Percentiles rank a stretch among this genome's conserved stretches.
These are phyloP conservation scores for Amphicarpaea edgeworthii DNA, from an alignment of 306 rosid species.

Conservation along the genomic window DNA sequence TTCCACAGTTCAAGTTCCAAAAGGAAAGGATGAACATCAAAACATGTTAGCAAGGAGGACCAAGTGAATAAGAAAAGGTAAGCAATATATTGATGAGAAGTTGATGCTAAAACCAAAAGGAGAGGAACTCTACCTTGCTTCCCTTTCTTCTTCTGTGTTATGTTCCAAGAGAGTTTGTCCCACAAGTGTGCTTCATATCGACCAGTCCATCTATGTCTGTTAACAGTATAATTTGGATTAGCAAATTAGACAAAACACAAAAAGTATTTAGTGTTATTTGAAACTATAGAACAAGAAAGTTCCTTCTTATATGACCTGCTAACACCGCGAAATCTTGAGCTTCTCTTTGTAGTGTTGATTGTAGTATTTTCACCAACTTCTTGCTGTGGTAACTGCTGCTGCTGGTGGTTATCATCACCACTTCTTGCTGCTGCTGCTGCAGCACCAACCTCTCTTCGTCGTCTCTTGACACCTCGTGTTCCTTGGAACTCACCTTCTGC, in stretches of 20 bases:
- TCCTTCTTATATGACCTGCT: slow-evolving; percentile 61
- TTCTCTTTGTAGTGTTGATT: slow-evolving; percentile 67
- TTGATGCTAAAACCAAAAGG: not conserved
- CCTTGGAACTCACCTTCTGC: slow-evolving; percentile 51
- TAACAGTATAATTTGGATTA: slow-evolving; percentile 28
- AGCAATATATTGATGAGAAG: not conserved
- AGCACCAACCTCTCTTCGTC: slow-evolving; percentile 61
- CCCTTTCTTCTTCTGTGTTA: slow-evolving; percentile 88
- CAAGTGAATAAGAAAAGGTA: not conserved
- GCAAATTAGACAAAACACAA: slow-evolving; percentile 17
- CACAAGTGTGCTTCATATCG: slow-evolving; percentile 92
- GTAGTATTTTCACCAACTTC: slow-evolving; percentile 54
- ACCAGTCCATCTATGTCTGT: slow-evolving; percentile 95
- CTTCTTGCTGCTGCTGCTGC: too few relatives aligned
- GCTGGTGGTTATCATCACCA: slow-evolving; percentile 14
- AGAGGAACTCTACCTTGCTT: slow-evolving; percentile 71
- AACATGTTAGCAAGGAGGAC: not conserved
- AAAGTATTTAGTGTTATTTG: not conserved
- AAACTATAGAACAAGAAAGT: slow-evolving; percentile 20
- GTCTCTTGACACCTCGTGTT: slow-evolving; percentile 62
- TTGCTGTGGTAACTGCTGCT: slow-evolving; percentile 24
- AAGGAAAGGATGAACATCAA: slow-evolving; percentile 21
- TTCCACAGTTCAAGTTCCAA: slow-evolving; percentile 46
- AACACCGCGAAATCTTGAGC: slow-evolving; percentile 85
- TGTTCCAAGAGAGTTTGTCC: slow-evolving; percentile 95